These are phyloP conservation scores for Mucor indicus DNA, from an alignment of 371 early-diverging fungal species.

Conservation along the genomic window DNA sequence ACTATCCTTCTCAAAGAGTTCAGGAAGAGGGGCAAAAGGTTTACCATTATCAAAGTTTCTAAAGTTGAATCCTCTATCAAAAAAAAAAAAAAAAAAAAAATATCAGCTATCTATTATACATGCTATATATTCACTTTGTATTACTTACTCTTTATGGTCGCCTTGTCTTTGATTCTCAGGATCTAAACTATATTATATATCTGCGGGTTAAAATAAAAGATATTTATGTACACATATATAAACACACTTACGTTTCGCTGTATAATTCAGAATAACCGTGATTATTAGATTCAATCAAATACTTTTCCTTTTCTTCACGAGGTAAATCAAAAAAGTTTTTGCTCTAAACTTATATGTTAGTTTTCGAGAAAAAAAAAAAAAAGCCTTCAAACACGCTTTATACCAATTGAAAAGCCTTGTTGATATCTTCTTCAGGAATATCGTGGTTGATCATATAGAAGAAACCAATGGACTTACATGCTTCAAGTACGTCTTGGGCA, in stretches of 20 bases:
- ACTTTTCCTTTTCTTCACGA: slow-evolving; percentile 29
- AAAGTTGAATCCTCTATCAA: slow-evolving; percentile 57
- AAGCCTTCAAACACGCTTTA: no score
- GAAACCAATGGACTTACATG: slow-evolving; percentile 60
- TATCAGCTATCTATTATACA: not conserved
- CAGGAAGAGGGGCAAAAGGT: slow-evolving; percentile 34
- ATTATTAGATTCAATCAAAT: slow-evolving; percentile 32
- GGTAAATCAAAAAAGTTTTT: slow-evolving; percentile 50
- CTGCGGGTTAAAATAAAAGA: not conserved
- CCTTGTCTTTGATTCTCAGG: slow-evolving; percentile 54
- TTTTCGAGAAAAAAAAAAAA: no score
- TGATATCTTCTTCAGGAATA: slow-evolving; percentile 41
- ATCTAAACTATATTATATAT: slow-evolving; percentile 34
- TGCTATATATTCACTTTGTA: not conserved
- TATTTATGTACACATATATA: no score
- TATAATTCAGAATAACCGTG: slow-evolving; percentile 44
- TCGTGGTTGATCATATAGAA: slow-evolving; percentile 63
- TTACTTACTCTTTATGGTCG: slow-evolving; percentile 62
- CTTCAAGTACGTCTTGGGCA: slow-evolving; percentile 38
- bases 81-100: not conserved
- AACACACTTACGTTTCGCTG: slow-evolving; percentile 34
- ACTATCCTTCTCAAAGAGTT: slow-evolving; percentile 28
- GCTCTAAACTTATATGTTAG: slow-evolving; percentile 14
- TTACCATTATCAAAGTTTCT: slow-evolving; percentile 45
- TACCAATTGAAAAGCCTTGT: slow-evolving; percentile 52